Base-by-base conservation (phyloP, 2,329 filamentous ascomycete genomes). In the Penicillium psychrosexuale region DNA sequence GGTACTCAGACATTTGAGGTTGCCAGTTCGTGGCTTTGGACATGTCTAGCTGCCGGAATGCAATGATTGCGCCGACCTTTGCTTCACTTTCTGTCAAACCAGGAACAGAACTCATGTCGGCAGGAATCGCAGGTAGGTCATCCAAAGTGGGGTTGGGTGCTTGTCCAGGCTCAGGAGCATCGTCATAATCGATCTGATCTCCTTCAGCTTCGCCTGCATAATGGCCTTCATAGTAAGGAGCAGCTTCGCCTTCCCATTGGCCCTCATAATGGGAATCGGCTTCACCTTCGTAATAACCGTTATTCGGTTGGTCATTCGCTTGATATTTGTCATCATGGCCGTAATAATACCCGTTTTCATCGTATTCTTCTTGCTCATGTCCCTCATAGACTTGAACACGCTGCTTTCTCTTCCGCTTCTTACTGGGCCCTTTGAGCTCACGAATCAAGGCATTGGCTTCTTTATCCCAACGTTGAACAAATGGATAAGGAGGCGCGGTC, bases 401-500 rank as follows among this genome's bases (percentile, higher is more conserved):
- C 62, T 84, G 83, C 66, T 81, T 84, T 52, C 67, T 65, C 63
- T 74, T 76, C 24, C 69, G 63, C 58, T 70, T 75, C 56, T 69
- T 73, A 33, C 63, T 63, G 52, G 59, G 67, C 22, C 67, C 72
- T 59, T 71, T 74, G 55, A 62, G 69, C 59, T 70, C 69, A 53
- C 66, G 72, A 60, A 77, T 79, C 65, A 61, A 67, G 47, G 66
- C 61, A 50, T 83, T 80, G 65, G 92, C 89, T 57, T 91, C 87
- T 3, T 84, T 82, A 71, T 96, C 90, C 93, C 92, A 97, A 44
- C 89, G 83, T 71, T 97, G 91, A 15, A 89, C 79, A 70, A 97
- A 97, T 0, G 92, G 92, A 66, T 95, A 97, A 0, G 92, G 90
- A 0, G 93, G 92, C 33, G 89, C 82, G 50, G 83, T 88, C 43